These are phyloP conservation scores for Glycyrrhiza uralensis DNA, from an alignment of 306 rosid genomes.

Conservation along the genomic window DNA sequence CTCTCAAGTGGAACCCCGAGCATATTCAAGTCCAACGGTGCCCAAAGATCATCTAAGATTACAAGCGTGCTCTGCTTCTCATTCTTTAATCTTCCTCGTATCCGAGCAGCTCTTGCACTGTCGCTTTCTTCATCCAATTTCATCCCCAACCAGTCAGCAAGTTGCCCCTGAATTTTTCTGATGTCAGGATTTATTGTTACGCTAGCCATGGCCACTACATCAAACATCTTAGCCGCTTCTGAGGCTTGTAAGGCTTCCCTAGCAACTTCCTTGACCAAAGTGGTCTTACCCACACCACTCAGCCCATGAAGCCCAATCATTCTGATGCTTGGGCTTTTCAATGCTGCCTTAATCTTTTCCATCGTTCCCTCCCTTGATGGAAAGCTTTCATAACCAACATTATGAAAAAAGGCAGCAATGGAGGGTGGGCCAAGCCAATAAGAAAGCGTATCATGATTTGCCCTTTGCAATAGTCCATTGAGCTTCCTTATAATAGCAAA, in stretches of 20 bases:
- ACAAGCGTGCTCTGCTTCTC: background rate
- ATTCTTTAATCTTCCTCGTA: background rate
- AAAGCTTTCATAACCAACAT: background rate
- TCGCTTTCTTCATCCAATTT: slow-evolving; percentile 6
- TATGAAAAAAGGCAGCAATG: background rate
- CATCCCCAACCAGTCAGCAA: slow-evolving; percentile 15
- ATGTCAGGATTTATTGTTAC: background rate
- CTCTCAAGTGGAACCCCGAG: slow-evolving; percentile 4
- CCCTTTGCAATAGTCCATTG: background rate
- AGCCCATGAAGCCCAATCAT: slow-evolving; percentile 12
- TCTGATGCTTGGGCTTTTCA: background rate
- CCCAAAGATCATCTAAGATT: slow-evolving; percentile 19
- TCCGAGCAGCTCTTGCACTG: slow-evolving; percentile 19
- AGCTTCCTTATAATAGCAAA: background rate
- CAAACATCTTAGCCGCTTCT: background rate
- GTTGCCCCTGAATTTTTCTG: slow-evolving; percentile 21
- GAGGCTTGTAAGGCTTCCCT: background rate
- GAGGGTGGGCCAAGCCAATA: slow-evolving; percentile 10
- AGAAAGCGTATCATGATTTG: background rate
- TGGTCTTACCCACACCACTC: slow-evolving; percentile 31
- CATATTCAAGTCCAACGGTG: background rate
- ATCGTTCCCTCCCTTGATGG: background rate
- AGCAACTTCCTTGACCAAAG: slow-evolving; percentile 10
- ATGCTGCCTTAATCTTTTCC: background rate
- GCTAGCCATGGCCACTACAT: background rate